phyloP scores from a whole-genome alignment of 345 rosid species.

The Camelina sativa region DNA sequence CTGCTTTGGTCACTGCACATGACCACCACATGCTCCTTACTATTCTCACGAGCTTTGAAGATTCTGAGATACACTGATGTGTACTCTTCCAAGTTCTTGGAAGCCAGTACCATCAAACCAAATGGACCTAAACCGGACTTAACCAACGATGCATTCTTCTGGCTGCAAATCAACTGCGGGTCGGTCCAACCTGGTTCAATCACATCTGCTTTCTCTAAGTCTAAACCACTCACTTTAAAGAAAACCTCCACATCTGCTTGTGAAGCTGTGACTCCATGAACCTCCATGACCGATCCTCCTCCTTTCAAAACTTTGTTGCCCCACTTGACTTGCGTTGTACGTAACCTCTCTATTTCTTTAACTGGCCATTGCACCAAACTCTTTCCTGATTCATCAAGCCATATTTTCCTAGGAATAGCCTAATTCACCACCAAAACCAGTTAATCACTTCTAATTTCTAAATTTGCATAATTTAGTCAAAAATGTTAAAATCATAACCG shows the following conservation, averaged over 20 bases:
- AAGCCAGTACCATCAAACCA: slow-evolving; percentile 61
- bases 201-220: slow-evolving; percentile 54
- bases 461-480: not conserved
- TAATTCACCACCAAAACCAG: slow-evolving; percentile 14
- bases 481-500: not conserved
- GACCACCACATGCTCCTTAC: slow-evolving; percentile 51
- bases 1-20: slow-evolving; percentile 79
- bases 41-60: slow-evolving; percentile 47
- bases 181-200: slow-evolving; percentile 62
- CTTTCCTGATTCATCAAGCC: slow-evolving; percentile 57
- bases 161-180: slow-evolving; percentile 56
- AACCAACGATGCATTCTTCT: slow-evolving; percentile 47
- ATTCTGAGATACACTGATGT: slow-evolving; percentile 67
- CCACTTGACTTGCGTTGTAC: slow-evolving; percentile 39
- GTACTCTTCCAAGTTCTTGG: slow-evolving; percentile 55
- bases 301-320: slow-evolving; percentile 38
- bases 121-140: slow-evolving; percentile 68
- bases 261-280: slow-evolving; percentile 57
- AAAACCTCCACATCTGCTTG: slow-evolving; percentile 76
- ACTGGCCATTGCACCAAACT: slow-evolving; percentile 74
- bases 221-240: slow-evolving; percentile 49
- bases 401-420: slow-evolving; percentile 63
- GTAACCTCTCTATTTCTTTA: slow-evolving; percentile 54
- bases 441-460: not conserved
- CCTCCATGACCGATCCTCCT: slow-evolving; percentile 49